phyloP scores from a whole-genome alignment of 2,329 filamentous ascomycete genomes.

The Coniella lustricola region DNA sequence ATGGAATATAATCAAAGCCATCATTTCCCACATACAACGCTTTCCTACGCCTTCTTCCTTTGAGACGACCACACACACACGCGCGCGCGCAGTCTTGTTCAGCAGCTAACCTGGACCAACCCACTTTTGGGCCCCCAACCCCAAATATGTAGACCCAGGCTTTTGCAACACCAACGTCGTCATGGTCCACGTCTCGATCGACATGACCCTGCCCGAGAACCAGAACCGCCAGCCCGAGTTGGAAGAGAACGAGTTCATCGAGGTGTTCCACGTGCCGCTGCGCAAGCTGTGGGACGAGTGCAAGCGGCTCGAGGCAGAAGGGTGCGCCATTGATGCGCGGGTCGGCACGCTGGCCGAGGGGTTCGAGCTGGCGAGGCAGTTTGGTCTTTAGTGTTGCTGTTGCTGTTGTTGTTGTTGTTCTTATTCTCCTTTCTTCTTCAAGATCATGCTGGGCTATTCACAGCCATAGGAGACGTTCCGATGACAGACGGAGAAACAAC shows the following conservation, averaged over 20 bases:
- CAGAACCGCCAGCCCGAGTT: slow-evolving; percentile 61
- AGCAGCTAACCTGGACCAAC: no score
- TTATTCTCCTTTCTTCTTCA: no score
- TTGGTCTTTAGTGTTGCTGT: slow-evolving; percentile 32
- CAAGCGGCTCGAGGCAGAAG: slow-evolving; percentile 58
- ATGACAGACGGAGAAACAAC: no score
- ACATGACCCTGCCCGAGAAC: slow-evolving; percentile 63
- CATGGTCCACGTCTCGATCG: slow-evolving; percentile 67
- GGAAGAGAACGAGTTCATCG: slow-evolving; percentile 77
- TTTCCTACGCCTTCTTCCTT: no score
- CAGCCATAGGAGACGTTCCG: no score
- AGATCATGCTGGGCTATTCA: no score
- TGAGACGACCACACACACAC: no score
- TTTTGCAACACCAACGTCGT: slow-evolving; percentile 61
- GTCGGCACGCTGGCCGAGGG: slow-evolving; percentile 74
- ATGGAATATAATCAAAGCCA: no score
- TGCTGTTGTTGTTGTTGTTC: no score
- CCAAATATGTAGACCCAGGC: slow-evolving; percentile 49
- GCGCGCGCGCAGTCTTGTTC: no score
- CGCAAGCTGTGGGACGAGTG: slow-evolving; percentile 58
- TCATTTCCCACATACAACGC: no score
- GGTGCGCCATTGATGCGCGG: slow-evolving; percentile 72
- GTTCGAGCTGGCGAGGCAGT: slow-evolving; percentile 61
- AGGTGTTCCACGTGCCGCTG: slow-evolving; percentile 65
- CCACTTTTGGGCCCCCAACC: no score